Percentiles rank a stretch among this genome's conserved stretches.
Evolutionary conservation across 2,329 filamentous ascomycete genomes (phyloP).

Genomic region (Fusarium praegraminearum): DNA sequence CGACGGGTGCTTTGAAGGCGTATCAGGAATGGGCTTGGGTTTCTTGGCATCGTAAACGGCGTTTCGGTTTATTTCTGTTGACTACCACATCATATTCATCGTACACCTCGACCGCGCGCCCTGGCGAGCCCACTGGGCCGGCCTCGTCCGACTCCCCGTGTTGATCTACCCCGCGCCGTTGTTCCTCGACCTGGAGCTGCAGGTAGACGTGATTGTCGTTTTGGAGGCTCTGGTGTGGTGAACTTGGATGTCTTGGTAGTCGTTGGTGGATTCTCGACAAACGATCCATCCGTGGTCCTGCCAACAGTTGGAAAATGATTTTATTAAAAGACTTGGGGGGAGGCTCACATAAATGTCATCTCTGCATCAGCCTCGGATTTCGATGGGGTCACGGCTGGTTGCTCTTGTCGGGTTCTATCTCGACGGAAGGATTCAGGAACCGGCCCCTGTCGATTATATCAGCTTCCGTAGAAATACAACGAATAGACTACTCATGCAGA

Average conservation of each 20-base stretch:
- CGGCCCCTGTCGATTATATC: slow-evolving; percentile 70
- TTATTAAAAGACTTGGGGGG: background rate
- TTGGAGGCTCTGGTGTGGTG: slow-evolving; percentile 53
- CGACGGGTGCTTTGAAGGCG: slow-evolving; percentile 3
- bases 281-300: slow-evolving; percentile 91
- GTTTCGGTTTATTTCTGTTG: slow-evolving; percentile 29
- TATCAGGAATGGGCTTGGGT: slow-evolving; percentile 23
- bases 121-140: slow-evolving; percentile 61
- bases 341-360: slow-evolving; percentile 83
- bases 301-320: slow-evolving; percentile 34
- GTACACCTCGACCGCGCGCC: slow-evolving; percentile 60
- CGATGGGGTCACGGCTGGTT: slow-evolving; percentile 48
- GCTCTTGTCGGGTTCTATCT: slow-evolving; percentile 68
- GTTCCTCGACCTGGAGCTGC: slow-evolving; percentile 56
- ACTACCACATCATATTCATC: slow-evolving; percentile 50
- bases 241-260: slow-evolving; percentile 64
- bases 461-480: slow-evolving; percentile 6
- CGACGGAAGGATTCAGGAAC: slow-evolving; percentile 84
- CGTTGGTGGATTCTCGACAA: slow-evolving; percentile 84
- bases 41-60: slow-evolving; percentile 29
- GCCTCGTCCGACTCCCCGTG: slow-evolving; percentile 48
- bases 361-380: slow-evolving; percentile 67
- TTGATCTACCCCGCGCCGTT: slow-evolving; percentile 50
- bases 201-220: slow-evolving; percentile 62
- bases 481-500: background rate